A percentile compares a stretch with the other conserved stretches of the same genome.
Evolutionary conservation across 1,284 basidiomycete species (phyloP).

Genomic region (Trichosporon coremiiforme): DNA sequence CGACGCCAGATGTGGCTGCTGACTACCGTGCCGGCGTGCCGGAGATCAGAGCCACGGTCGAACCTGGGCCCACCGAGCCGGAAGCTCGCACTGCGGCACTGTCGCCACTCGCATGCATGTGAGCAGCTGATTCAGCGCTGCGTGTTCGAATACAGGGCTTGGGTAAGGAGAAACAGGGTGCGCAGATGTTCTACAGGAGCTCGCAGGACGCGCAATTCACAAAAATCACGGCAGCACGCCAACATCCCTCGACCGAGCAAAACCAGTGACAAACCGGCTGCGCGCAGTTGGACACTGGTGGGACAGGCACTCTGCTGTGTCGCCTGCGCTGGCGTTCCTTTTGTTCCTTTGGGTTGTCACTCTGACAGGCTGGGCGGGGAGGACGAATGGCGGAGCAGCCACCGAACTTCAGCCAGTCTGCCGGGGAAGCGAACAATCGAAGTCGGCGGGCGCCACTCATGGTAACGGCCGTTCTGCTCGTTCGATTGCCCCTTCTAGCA

Average conservation of each 20-base stretch:
- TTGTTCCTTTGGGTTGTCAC: slow-evolving; percentile 6
- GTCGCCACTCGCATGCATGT: background rate
- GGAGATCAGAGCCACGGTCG: slow-evolving; percentile 1
- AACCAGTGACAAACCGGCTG: background rate
- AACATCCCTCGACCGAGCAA: background rate
- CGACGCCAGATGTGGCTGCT: background rate
- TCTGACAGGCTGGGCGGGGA: background rate
- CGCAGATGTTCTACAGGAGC: background rate
- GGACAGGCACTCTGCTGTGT: background rate
- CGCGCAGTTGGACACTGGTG: background rate
- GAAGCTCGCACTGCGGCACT: background rate
- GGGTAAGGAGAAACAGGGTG: background rate
- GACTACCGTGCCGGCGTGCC: background rate
- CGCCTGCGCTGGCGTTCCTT: slow-evolving; percentile 1
- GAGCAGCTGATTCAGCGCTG: slow-evolving; percentile 11
- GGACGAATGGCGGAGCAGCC: background rate
- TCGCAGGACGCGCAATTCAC: slow-evolving; percentile 1
- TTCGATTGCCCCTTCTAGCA: background rate
- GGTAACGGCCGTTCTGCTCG: background rate
- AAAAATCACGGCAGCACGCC: slow-evolving; percentile 1
- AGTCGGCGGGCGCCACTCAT: background rate
- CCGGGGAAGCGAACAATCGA: background rate
- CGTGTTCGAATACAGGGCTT: slow-evolving; percentile 1
- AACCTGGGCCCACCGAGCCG: background rate
- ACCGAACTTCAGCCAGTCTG: background rate